Percentiles rank a stretch among this genome's conserved stretches.
Conservation (phyloP, 345 rosid species). For the Anacardium occidentale region DNA sequence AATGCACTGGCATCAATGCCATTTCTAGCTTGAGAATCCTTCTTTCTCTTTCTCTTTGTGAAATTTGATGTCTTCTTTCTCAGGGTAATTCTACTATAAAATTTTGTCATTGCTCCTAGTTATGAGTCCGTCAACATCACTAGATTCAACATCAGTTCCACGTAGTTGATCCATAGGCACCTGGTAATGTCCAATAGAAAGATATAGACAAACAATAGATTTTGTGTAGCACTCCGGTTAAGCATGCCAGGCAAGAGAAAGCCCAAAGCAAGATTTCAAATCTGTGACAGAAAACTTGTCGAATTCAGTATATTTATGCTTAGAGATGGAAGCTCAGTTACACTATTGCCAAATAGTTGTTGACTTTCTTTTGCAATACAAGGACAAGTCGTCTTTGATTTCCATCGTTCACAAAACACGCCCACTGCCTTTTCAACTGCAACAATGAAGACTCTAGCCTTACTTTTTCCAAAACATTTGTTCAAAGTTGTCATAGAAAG, state of each 20-base stretch:
- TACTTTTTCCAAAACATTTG: conserved; percentile 38
- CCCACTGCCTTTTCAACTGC: conserved; percentile 69
- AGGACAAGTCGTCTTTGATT: conserved; percentile 56
- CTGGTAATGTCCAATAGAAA: conserved; percentile 50
- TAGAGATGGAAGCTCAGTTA: conserved; percentile 7
- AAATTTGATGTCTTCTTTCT: conserved; percentile 23
- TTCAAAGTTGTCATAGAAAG: conserved; percentile 59
- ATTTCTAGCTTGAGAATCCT: conserved; percentile 11
- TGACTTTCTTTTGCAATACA: conserved; percentile 40
- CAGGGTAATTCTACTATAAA: conserved; percentile 12
- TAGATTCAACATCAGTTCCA: conserved; percentile 29
- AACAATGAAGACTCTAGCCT: conserved; percentile 43
- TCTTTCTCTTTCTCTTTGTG: conserved; percentile 39
- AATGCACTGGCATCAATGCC: conserved; percentile 18
- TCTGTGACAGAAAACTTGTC: conserved; percentile 39
- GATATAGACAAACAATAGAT: conserved; percentile 47
- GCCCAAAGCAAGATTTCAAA: conserved; percentile 45
- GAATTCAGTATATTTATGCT: conserved; percentile 23
- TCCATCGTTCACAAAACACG: conserved; percentile 55
- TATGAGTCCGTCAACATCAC: conserved; percentile 13
- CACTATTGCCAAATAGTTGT: too few relatives aligned
- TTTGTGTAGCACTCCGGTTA: conserved; percentile 44
- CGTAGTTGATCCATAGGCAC: conserved; percentile 49
- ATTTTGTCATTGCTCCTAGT: conserved; percentile 14
- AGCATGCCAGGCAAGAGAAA: conserved; percentile 42